phyloP scores from a whole-genome alignment of 768 basidiomycete species.

The Inosperma sp. region DNA sequence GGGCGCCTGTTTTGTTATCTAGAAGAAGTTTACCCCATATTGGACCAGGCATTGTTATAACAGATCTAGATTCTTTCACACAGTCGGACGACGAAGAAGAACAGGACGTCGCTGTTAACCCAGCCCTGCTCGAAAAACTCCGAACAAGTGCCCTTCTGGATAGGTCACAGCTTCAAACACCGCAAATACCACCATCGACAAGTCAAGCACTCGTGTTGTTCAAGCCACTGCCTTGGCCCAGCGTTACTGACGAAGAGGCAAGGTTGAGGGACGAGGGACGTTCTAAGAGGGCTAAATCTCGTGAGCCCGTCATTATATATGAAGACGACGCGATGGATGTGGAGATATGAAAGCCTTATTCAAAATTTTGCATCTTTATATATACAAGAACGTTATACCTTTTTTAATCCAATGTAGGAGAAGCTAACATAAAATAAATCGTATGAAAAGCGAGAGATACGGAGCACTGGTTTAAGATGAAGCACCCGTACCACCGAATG shows the following conservation, averaged over 20 bases:
- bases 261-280: too few species aligned
- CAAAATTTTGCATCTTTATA: constrained; percentile 16
- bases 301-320: too few species aligned
- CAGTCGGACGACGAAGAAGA: constrained; percentile 38
- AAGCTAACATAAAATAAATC: too few species aligned
- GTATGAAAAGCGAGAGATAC: neutral
- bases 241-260: constrained; percentile 15
- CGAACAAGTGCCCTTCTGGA: constrained; percentile 28
- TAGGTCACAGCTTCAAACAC: constrained; percentile 9
- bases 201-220: constrained; percentile 56
- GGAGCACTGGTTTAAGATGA: constrained; percentile 14
- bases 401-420: constrained; percentile 14
- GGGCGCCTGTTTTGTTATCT: neutral
- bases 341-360: constrained; percentile 29
- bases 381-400: neutral
- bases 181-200: constrained; percentile 15
- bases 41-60: constrained; percentile 56
- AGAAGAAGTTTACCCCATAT: neutral
- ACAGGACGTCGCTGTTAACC: constrained; percentile 36
- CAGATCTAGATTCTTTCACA: constrained; percentile 51
- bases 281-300: too few species aligned
- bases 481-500: constrained; percentile 38
- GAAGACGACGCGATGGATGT: constrained; percentile 54
- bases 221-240: constrained; percentile 35
- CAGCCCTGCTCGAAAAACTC: constrained; percentile 44